Conservation (phyloP, 2,329 filamentous ascomycete species). For the Colletotrichum navitas region DNA sequence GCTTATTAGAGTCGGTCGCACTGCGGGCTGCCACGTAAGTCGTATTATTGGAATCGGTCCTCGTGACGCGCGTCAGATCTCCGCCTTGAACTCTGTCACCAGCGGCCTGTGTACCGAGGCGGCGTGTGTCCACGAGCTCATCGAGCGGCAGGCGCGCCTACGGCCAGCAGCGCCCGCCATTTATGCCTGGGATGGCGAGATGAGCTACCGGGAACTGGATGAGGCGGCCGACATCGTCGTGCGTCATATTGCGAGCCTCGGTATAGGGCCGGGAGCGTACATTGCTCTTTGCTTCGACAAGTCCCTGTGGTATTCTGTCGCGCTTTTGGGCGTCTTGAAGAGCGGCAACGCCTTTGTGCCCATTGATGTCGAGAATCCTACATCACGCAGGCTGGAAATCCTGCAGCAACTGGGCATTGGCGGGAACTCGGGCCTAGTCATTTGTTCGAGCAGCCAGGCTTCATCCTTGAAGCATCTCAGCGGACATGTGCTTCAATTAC, state of each 20-base stretch:
- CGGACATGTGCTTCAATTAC: background rate
- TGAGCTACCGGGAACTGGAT: conserved; percentile 36
- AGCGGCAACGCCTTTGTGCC: conserved; percentile 50
- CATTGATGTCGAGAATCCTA: conserved; percentile 44
- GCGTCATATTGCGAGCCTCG: conserved; percentile 21
- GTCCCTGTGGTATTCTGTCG: conserved; percentile 46
- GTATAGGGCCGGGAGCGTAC: conserved; percentile 43
- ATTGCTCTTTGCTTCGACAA: conserved; percentile 49
- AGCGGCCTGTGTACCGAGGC: rapidly evolving
- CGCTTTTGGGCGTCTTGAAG: conserved; percentile 49
- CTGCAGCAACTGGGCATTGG: conserved; percentile 13
- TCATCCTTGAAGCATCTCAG: background rate
- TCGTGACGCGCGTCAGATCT: background rate
- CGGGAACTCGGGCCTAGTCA: background rate
- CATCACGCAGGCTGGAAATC: conserved; percentile 4
- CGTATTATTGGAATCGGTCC: background rate
- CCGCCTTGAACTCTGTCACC: background rate
- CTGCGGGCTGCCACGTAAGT: background rate
- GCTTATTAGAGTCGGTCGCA: background rate
- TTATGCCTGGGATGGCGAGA: conserved; percentile 40
- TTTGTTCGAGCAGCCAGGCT: conserved; percentile 10
- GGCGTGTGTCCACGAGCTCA: conserved; percentile 44
- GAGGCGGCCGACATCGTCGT: conserved; percentile 17
- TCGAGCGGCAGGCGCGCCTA: conserved; percentile 32
- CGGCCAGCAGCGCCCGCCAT: conserved; percentile 43